Percentiles rank a stretch among this genome's conserved stretches.
phyloP scores from a whole-genome alignment of 148 eudicot species.

The Vaccinium macrocarpon region DNA sequence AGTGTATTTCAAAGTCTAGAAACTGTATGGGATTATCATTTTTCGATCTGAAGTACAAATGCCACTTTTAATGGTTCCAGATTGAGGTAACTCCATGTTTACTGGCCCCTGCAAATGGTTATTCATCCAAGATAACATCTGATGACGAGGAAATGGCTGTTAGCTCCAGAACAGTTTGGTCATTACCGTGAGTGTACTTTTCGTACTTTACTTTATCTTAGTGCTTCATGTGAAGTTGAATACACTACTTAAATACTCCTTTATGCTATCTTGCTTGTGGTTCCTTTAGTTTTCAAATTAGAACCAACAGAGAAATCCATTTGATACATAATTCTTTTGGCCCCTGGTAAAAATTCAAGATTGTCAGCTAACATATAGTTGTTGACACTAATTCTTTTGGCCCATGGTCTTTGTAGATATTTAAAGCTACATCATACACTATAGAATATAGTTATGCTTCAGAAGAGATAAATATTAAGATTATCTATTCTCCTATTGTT shows the following conservation, averaged over 20 bases:
- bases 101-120: conserved; percentile 50
- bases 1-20: not conserved
- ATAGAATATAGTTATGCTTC: not conserved
- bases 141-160: conserved; percentile 33
- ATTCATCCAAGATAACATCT: conserved; percentile 27
- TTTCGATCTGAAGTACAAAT: conserved; percentile 10
- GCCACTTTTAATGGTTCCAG: conserved; percentile 41
- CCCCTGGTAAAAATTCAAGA: not conserved
- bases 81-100: conserved; percentile 82
- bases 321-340: not conserved
- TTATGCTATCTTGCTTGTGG: conserved; percentile 11
- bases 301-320: not conserved
- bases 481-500: not conserved
- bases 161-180: conserved; percentile 70
- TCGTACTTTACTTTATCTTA: not conserved
- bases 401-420: not conserved
- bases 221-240: conserved; percentile 1
- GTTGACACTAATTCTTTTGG: no score
- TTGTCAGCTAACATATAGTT: not conserved
- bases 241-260: not conserved
- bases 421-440: not conserved
- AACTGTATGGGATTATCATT: not conserved
- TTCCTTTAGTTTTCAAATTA: conserved; percentile 1
- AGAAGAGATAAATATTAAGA: not conserved
- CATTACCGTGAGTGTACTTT: conserved; percentile 70